A percentile compares a stretch with the other conserved stretches of the same genome.
phyloP scores from a whole-genome alignment of 169 alveolate species.

The Eimeria brunetti region DNA sequence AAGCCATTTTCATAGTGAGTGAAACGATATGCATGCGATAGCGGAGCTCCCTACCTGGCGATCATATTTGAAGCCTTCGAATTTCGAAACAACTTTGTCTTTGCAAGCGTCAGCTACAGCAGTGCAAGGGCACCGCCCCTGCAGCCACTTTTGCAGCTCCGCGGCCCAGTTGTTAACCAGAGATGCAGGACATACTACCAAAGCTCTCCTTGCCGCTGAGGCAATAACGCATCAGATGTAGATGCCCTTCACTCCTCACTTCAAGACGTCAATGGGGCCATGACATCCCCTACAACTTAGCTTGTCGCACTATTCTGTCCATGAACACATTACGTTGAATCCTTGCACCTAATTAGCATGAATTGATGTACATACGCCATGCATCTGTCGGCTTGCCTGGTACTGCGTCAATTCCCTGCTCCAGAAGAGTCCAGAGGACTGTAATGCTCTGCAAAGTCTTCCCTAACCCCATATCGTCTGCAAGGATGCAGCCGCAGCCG shows the following conservation, averaged over 20 bases:
- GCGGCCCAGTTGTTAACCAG: conserved; percentile 95
- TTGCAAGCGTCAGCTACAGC: conserved; percentile 93
- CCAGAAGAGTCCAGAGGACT: conserved; percentile 92
- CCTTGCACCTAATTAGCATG: neutral
- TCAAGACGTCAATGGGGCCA: neutral
- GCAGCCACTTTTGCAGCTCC: conserved; percentile 96
- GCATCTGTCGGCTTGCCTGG: conserved; percentile 56
- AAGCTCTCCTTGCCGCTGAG: conserved; percentile 91
- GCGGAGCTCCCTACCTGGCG: conserved; percentile 74
- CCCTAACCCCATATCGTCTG: conserved; percentile 97
- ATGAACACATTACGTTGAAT: neutral
- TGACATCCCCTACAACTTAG: neutral
- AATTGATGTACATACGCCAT: neutral
- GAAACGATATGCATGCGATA: neutral
- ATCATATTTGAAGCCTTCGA: conserved; percentile 93
- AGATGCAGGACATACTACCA: conserved; percentile 96
- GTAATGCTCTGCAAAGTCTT: conserved; percentile 94
- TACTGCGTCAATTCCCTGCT: conserved; percentile 88
- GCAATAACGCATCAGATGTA: neutral
- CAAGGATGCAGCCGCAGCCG: conserved; percentile 94
- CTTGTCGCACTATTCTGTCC: neutral
- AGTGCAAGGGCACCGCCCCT: conserved; percentile 91
- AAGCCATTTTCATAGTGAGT: neutral
- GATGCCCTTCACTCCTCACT: neutral
- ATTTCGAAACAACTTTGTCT: conserved; percentile 92